phyloP scores from a whole-genome alignment of 768 basidiomycete species.

The Rhodotorula diobovata region DNA sequence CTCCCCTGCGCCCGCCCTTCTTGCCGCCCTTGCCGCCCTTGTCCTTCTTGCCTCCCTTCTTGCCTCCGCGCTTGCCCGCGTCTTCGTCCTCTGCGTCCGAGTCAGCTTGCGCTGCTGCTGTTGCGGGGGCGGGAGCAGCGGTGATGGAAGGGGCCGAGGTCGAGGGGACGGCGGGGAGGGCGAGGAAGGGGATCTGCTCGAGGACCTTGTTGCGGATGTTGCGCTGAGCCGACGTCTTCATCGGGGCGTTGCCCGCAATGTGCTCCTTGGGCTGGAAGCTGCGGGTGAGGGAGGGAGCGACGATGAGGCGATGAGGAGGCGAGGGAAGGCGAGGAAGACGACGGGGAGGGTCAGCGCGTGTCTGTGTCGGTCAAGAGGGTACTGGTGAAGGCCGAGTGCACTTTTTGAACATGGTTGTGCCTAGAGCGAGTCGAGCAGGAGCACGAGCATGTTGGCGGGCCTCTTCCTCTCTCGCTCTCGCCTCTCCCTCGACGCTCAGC shows the following conservation, averaged over 20 bases:
- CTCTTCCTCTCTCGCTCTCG: background rate
- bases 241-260: slow-evolving; percentile 63
- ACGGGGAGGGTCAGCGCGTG: background rate
- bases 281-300: background rate
- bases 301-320: background rate
- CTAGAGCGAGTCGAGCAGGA: background rate
- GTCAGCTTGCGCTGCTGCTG: slow-evolving; percentile 20
- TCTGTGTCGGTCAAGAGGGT: too few species aligned
- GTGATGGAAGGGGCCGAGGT: background rate
- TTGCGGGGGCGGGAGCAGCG: background rate
- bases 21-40: slow-evolving; percentile 40
- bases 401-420: slow-evolving; percentile 11
- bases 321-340: background rate
- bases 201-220: slow-evolving; percentile 73
- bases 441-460: too few species aligned
- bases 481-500: background rate
- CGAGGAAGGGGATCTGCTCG: slow-evolving; percentile 61
- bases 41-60: slow-evolving; percentile 24
- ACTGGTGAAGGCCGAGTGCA: background rate
- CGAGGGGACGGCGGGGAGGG: slow-evolving; percentile 44
- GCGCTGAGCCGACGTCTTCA: slow-evolving; percentile 90
- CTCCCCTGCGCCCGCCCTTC: slow-evolving; percentile 19
- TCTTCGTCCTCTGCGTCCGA: slow-evolving; percentile 36
- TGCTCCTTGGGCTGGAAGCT: slow-evolving; percentile 60
- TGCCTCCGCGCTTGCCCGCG: slow-evolving; percentile 33